Conservation (phyloP, 352 stramenopile genomes). For the Globisporangium rhizosaccharum region DNA sequence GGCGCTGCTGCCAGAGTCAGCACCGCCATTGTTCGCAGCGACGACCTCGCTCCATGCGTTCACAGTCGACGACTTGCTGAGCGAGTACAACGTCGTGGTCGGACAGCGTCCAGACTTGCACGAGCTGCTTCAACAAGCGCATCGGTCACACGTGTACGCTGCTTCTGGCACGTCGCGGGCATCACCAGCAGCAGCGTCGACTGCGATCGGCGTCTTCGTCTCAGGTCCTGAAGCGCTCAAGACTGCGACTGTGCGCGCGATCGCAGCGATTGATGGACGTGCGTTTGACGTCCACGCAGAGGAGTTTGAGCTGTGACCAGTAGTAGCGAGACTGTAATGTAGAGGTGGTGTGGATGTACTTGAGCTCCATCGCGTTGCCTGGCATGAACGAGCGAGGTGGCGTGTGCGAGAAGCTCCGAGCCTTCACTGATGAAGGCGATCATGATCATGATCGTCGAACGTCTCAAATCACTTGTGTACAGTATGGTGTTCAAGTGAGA, state of each 20-base stretch:
- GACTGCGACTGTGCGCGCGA: background rate
- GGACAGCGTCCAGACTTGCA: conserved; percentile 1
- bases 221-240: conserved; percentile 1
- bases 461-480: no score
- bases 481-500: no score
- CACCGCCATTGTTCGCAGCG: background rate
- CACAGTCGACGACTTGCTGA: background rate
- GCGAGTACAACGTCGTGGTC: conserved; percentile 1
- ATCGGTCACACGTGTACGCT: background rate
- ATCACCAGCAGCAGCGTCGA: background rate
- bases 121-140: background rate
- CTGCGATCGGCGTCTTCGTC: background rate
- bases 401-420: no score
- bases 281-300: conserved; percentile 2
- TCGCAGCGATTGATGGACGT: background rate
- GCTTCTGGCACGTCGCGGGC: background rate
- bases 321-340: no score
- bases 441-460: no score
- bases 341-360: no score
- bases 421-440: no score
- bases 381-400: no score
- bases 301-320: conserved; percentile 3
- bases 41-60: background rate
- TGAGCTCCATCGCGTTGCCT: no score
- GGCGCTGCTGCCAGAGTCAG: background rate